phyloP scores from a whole-genome alignment of 225 moss, liverwort and hornwort genomes.

The Anthoceros angustus region DNA sequence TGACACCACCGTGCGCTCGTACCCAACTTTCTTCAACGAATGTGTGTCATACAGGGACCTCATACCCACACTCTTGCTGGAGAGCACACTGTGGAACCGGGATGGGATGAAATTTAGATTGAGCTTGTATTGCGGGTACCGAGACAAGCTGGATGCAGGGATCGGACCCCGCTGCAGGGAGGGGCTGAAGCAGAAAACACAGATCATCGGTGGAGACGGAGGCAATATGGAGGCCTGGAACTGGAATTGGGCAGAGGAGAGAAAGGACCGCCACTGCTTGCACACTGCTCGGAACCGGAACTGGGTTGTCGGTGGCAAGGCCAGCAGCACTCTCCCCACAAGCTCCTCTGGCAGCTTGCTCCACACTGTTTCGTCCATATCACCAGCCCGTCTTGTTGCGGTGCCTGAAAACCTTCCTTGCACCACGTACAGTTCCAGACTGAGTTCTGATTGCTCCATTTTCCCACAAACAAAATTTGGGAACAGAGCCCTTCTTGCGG shows the following conservation, averaged over 20 bases:
- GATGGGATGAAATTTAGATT: neutral
- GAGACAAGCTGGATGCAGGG: neutral
- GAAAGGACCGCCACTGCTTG: neutral
- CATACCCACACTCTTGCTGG: neutral
- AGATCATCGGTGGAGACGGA: neutral
- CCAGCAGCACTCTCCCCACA: neutral
- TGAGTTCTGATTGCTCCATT: neutral
- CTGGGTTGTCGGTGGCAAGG: neutral
- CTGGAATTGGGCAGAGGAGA: neutral
- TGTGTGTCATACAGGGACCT: neutral
- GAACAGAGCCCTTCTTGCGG: too few relatives aligned
- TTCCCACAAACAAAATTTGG: neutral
- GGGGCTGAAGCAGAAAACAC: too few relatives aligned
- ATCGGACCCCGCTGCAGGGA: neutral
- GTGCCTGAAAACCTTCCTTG: neutral
- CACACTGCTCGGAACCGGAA: neutral
- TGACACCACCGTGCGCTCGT: neutral
- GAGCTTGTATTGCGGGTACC: neutral
- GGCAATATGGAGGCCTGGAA: neutral
- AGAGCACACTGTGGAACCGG: neutral
- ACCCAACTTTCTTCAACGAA: neutral
- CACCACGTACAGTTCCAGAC: neutral
- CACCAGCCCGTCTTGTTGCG: neutral
- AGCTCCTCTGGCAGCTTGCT: neutral
- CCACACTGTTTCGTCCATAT: neutral